Percentiles rank a stretch among this genome's conserved stretches.
Evolutionary conservation across 345 rosid species (phyloP).

Genomic region (Abelmoschus esculentus): DNA sequence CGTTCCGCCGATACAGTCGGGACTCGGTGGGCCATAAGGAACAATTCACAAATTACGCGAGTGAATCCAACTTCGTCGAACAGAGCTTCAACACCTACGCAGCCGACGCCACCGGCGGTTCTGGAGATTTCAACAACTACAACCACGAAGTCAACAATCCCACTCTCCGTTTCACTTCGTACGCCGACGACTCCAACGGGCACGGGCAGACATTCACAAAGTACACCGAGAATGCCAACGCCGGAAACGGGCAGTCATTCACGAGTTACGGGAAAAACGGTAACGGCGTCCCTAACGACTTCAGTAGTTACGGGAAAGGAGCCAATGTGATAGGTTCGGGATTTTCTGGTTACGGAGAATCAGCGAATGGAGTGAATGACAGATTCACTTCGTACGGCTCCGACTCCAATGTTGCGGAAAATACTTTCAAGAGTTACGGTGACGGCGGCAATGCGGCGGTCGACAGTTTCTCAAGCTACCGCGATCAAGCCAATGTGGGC

Average conservation of each 20-base stretch:
- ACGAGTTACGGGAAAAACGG: conserved; percentile 57
- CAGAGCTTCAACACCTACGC: conserved; percentile 76
- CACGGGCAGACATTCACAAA: conserved; percentile 38
- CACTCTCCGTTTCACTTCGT: conserved; percentile 48
- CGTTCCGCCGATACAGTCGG: conserved; percentile 58
- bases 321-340: conserved; percentile 62
- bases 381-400: conserved; percentile 59
- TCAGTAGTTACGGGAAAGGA: conserved; percentile 41
- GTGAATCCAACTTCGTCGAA: conserved; percentile 42
- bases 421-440: conserved; percentile 56
- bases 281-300: conserved; percentile 14
- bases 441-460: conserved; percentile 35
- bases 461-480: conserved; percentile 42
- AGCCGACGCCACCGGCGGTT: conserved; percentile 46
- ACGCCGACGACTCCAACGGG: conserved; percentile 42
- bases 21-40: conserved; percentile 34
- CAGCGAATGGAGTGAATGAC: conserved; percentile 45
- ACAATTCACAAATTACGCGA: conserved; percentile 34
- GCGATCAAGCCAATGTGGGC: conserved; percentile 50
- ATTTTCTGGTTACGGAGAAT: conserved; percentile 56
- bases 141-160: conserved; percentile 49
- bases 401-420: conserved; percentile 53
- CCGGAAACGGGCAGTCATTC: conserved; percentile 49
- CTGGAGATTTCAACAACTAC: conserved; percentile 51
- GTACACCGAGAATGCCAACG: conserved; percentile 43